Evolutionary conservation across 306 rosid species (phyloP).

Genomic region (Cucurbita moschata): DNA sequence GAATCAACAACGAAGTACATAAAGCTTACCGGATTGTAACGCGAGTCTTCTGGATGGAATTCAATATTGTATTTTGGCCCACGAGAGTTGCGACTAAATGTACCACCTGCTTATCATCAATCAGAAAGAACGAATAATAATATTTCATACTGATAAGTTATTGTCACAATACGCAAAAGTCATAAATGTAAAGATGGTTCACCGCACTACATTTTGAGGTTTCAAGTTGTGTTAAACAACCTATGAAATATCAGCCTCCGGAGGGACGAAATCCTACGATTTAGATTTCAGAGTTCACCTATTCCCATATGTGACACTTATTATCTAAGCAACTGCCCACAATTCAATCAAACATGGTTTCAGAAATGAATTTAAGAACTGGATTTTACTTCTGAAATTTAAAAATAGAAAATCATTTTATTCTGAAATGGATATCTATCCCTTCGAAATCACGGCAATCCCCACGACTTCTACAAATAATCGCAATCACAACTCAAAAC

Average conservation of each 20-base stretch:
- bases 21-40: slow-evolving; percentile 57
- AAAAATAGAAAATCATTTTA: too few species aligned
- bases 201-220: neutral
- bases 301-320: neutral
- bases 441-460: too few species aligned
- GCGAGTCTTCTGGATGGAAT: slow-evolving; percentile 69
- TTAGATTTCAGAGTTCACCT: neutral
- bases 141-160: neutral
- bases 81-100: slow-evolving; percentile 55
- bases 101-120: slow-evolving; percentile 34
- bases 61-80: slow-evolving; percentile 83
- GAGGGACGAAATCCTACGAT: too few species aligned
- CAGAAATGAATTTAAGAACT: too few species aligned
- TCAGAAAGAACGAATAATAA: neutral
- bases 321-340: neutral
- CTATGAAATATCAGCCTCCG: neutral
- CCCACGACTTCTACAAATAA: too few species aligned
- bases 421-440: too few species aligned
- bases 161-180: neutral
- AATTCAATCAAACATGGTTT: neutral
- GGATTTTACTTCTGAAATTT: too few species aligned
- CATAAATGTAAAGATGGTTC: neutral
- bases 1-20: neutral
- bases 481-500: too few species aligned
- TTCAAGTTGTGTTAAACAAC: neutral